A percentile compares a stretch with the other conserved stretches of the same genome.
Evolutionary conservation across 2,329 filamentous ascomycete species (phyloP).

Genomic region (Trichoderma harzianum): DNA sequence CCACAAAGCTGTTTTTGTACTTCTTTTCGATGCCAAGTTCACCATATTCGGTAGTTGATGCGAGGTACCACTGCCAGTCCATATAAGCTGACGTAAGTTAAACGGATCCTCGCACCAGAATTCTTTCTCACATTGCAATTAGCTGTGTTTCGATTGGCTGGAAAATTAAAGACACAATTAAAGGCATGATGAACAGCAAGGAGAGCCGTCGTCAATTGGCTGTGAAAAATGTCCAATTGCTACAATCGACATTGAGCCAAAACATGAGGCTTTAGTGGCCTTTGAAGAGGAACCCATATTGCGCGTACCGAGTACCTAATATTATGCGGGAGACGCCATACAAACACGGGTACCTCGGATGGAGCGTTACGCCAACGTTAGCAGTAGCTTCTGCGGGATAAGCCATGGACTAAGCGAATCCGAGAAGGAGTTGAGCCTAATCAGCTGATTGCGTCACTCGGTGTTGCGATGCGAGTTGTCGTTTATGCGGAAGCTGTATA

Average conservation of each 20-base stretch:
- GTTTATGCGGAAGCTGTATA: not conserved
- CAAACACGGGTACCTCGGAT: not conserved
- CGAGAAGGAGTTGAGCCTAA: not conserved
- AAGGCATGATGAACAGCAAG: not conserved
- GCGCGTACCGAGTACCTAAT: not conserved
- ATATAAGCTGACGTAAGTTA: not conserved
- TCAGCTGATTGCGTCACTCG: conserved; percentile 11
- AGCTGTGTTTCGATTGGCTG: not conserved
- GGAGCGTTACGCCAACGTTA: not conserved
- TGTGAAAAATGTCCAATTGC: too few relatives aligned
- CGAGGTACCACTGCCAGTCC: not conserved
- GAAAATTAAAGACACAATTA: not conserved
- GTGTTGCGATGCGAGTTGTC: not conserved
- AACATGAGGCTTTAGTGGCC: not conserved
- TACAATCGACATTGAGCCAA: not conserved
- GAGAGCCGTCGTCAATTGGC: not conserved
- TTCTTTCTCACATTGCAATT: not conserved
- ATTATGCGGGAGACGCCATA: not conserved
- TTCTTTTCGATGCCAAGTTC: not conserved
- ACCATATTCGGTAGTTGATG: not conserved
- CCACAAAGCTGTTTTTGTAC: not conserved
- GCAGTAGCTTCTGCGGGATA: not conserved
- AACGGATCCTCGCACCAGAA: not conserved
- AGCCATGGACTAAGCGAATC: not conserved
- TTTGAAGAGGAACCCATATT: not conserved